These are phyloP conservation scores for Aegilops longissima DNA, from an alignment of 176 grass and related monocot species.

Conservation along the genomic window DNA sequence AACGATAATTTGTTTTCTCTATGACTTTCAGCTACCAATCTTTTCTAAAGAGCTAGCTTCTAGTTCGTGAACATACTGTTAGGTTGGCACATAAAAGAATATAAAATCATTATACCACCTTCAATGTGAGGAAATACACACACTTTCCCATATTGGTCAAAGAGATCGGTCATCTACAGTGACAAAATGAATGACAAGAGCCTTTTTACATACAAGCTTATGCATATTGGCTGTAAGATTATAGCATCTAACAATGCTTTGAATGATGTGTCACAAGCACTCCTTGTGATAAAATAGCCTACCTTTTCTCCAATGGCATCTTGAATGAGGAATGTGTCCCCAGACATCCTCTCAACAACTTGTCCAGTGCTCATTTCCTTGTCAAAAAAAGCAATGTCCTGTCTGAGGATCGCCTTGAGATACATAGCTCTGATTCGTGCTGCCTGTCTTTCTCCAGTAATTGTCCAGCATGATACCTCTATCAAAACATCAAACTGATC, in stretches of 20 bases:
- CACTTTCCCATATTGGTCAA: neutral
- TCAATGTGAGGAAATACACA: neutral
- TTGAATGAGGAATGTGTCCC: slow-evolving; percentile 48
- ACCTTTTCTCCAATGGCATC: slow-evolving; percentile 59
- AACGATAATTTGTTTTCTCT: neutral
- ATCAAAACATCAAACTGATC: slow-evolving; percentile 21
- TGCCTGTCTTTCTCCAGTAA: slow-evolving; percentile 50
- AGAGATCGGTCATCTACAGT: neutral
- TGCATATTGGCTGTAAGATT: neutral
- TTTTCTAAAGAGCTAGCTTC: neutral
- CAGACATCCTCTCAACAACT: slow-evolving; percentile 47
- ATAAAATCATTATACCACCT: neutral
- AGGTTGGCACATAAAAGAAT: neutral
- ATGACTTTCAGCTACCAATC: neutral
- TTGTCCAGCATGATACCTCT: slow-evolving; percentile 57
- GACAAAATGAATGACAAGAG: neutral
- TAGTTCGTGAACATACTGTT: neutral
- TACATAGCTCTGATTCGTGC: slow-evolving; percentile 40
- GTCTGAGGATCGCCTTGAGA: slow-evolving; percentile 38
- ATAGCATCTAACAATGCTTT: neutral
- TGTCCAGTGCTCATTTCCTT: slow-evolving; percentile 47
- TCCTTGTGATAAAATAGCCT: neutral
- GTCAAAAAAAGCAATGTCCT: slow-evolving; percentile 48
- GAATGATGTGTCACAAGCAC: neutral
- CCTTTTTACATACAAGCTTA: neutral